A percentile compares a stretch with the other conserved stretches of the same genome.
Conservation (phyloP, 1,284 basidiomycete genomes). For the Tilletia walkeri region DNA sequence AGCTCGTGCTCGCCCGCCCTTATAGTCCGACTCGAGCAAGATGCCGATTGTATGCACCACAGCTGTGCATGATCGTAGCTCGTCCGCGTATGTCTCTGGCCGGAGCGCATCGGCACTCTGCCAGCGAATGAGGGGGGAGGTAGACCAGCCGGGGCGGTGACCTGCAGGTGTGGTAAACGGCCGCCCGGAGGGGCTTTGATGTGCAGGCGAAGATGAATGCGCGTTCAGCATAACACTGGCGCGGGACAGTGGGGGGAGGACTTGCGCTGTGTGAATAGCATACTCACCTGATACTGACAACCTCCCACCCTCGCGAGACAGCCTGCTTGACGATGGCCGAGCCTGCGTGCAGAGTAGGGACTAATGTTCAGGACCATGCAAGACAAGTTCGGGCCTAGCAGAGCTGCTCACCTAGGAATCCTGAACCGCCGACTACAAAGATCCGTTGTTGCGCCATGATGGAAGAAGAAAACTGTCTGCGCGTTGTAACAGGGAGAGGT, state of each 20-base stretch:
- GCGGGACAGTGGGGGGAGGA: not conserved
- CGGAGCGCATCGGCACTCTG: slow-evolving; percentile 63
- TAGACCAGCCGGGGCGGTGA: slow-evolving; percentile 80
- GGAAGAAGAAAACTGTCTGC: not conserved
- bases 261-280: not conserved
- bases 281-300: slow-evolving; percentile 78
- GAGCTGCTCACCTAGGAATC: slow-evolving; percentile 74
- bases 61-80: slow-evolving; percentile 69
- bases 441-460: slow-evolving; percentile 20
- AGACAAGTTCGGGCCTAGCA: slow-evolving; percentile 13
- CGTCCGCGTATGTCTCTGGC: slow-evolving; percentile 70
- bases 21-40: slow-evolving; percentile 81
- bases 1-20: slow-evolving; percentile 53
- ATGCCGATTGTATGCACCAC: slow-evolving; percentile 95
- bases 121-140: slow-evolving; percentile 49
- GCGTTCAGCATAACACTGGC: not conserved
- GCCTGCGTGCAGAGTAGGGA: slow-evolving; percentile 61
- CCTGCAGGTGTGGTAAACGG: slow-evolving; percentile 85
- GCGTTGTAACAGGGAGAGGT: too few species aligned
- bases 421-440: slow-evolving; percentile 83
- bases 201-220: slow-evolving; percentile 4
- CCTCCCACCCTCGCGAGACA: slow-evolving; percentile 76
- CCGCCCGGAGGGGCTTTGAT: slow-evolving; percentile 72
- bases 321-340: slow-evolving; percentile 87
- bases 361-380: not conserved